Evolutionary conservation across 331 rosid genomes (phyloP).

Genomic region (Cydonia oblonga): DNA sequence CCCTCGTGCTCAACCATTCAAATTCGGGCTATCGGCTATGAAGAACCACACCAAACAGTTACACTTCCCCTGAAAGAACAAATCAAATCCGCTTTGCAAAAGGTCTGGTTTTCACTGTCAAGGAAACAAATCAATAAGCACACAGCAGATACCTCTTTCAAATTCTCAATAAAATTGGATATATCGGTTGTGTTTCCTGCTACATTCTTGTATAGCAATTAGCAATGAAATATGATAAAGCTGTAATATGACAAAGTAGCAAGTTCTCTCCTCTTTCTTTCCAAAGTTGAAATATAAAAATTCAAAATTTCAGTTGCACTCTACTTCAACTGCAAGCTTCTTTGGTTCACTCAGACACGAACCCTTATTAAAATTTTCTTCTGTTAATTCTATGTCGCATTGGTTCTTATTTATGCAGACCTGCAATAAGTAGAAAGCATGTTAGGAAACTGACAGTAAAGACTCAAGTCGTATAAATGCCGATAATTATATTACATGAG

Average conservation of each 20-base stretch:
- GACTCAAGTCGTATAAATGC: background rate
- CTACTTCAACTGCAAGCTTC: slow-evolving; percentile 82
- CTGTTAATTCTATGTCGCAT: slow-evolving; percentile 41
- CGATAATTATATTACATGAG: background rate
- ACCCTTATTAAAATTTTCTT: slow-evolving; percentile 39
- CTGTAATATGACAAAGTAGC: background rate
- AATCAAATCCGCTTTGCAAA: no score
- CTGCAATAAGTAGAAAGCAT: slow-evolving; percentile 32
- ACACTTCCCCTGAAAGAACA: no score
- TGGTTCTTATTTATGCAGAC: slow-evolving; percentile 56
- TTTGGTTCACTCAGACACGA: slow-evolving; percentile 36
- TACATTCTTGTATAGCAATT: background rate
- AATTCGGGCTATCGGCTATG: background rate
- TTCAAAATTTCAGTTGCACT: slow-evolving; percentile 40
- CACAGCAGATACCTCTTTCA: background rate
- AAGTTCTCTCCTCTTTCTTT: background rate
- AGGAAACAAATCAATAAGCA: background rate
- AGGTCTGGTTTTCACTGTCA: no score
- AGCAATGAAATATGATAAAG: background rate
- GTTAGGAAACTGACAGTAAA: background rate
- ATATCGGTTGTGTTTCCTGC: background rate
- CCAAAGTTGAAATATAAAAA: background rate
- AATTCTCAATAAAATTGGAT: no score
- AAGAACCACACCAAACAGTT: background rate
- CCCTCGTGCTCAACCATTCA: background rate